A percentile compares a stretch with the other conserved stretches of the same genome.
These are phyloP conservation scores for Dorcoceras hygrometricum DNA, from an alignment of 257 asterid species.

Conservation along the genomic window DNA sequence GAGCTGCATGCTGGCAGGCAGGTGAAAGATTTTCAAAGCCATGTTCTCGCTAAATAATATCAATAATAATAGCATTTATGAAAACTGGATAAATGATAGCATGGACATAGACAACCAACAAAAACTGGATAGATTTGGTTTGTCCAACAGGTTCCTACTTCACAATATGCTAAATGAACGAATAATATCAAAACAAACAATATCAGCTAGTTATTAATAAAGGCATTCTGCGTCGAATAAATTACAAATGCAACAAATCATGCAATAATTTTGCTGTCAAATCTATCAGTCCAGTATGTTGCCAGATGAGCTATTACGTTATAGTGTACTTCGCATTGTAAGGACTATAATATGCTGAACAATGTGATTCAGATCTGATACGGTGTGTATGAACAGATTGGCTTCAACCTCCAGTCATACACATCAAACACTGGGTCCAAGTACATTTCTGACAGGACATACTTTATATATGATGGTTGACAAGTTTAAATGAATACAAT, in stretches of 20 bases:
- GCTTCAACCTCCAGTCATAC: background rate
- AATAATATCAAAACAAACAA: background rate
- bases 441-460: background rate
- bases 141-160: background rate
- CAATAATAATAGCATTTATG: too few species aligned
- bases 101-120: background rate
- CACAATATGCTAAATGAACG: background rate
- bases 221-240: background rate
- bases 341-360: background rate
- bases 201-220: background rate
- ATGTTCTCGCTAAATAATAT: background rate
- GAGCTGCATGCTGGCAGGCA: constrained; percentile 1
- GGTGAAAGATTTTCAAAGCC: background rate
- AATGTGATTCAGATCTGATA: background rate
- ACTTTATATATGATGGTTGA: background rate
- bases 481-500: background rate
- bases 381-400: background rate
- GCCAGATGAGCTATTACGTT: background rate
- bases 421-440: background rate
- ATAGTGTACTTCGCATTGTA: background rate
- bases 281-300: background rate
- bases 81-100: too few species aligned
- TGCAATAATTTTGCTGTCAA: background rate
- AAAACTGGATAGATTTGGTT: background rate
- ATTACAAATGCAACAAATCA: background rate